A percentile compares a stretch with the other conserved stretches of the same genome.
phyloP scores from a whole-genome alignment of 176 grass and related monocot genomes.

The Phragmites australis region DNA sequence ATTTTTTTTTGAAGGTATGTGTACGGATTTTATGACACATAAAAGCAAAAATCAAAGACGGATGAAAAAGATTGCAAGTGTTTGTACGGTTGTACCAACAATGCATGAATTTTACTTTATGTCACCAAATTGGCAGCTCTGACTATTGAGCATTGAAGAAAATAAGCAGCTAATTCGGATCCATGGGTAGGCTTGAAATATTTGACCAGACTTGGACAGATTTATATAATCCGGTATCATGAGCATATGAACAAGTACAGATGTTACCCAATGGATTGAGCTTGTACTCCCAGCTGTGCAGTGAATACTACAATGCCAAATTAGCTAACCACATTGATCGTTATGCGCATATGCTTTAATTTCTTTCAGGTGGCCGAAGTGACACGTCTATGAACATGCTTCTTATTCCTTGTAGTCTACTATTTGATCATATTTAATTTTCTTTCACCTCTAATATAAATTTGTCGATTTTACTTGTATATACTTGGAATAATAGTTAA shows the following conservation, averaged over 20 bases:
- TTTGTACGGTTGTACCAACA: too few species aligned
- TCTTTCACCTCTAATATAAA: not conserved
- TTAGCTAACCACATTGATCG: not conserved
- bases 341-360: not conserved
- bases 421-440: not conserved
- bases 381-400: not conserved
- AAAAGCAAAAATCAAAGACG: too few species aligned
- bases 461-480: not conserved
- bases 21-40: too few species aligned
- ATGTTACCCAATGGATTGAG: not conserved
- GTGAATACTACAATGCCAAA: not conserved
- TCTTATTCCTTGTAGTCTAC: not conserved
- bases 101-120: not conserved
- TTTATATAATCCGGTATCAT: not conserved
- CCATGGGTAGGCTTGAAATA: not conserved
- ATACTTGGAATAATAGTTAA: too few species aligned
- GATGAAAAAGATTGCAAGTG: too few species aligned
- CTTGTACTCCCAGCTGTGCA: not conserved
- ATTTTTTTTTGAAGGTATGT: too few species aligned
- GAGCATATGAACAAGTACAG: not conserved
- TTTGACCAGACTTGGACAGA: not conserved
- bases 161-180: not conserved
- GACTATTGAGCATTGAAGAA: not conserved
- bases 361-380: not conserved
- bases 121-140: not conserved